A percentile compares a stretch with the other conserved stretches of the same genome.
Evolutionary conservation across 1,139 yeast species (phyloP).

Genomic region (Debaryomyces psychrophilus): DNA sequence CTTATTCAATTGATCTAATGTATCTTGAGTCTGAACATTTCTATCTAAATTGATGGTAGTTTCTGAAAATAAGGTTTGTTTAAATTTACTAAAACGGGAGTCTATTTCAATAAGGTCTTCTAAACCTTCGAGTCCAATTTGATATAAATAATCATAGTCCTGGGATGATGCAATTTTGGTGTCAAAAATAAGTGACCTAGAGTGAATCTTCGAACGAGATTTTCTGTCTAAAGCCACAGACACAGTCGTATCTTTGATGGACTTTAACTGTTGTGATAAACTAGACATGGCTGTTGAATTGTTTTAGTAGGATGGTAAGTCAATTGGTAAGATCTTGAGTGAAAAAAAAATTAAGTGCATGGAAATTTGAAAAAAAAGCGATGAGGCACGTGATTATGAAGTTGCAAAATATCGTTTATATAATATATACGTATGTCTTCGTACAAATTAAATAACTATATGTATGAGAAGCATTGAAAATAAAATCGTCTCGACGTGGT

Average conservation of each 20-base stretch:
- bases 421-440: neutral
- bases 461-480: neutral
- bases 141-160: constrained; percentile 82
- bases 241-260: constrained; percentile 65
- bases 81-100: constrained; percentile 70
- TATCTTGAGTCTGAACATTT: constrained; percentile 75
- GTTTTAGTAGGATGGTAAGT: neutral
- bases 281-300: constrained; percentile 41
- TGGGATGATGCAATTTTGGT: constrained; percentile 89
- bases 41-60: constrained; percentile 80
- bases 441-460: neutral
- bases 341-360: constrained; percentile 2
- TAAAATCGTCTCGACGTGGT: too few relatives aligned
- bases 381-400: constrained; percentile 7
- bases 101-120: constrained; percentile 73
- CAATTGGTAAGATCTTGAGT: neutral
- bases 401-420: constrained; percentile 4
- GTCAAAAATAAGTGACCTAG: constrained; percentile 85
- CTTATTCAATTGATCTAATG: constrained; percentile 68
- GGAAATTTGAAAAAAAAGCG: constrained; percentile 3
- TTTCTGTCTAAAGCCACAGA: constrained; percentile 86
- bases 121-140: constrained; percentile 74
- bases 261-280: constrained; percentile 81
- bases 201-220: constrained; percentile 81
- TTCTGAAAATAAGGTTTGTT: constrained; percentile 75